Evolutionary conservation across 495 filamentous ascomycete species (phyloP).

Genomic region (Penicillium bialowiezense): DNA sequence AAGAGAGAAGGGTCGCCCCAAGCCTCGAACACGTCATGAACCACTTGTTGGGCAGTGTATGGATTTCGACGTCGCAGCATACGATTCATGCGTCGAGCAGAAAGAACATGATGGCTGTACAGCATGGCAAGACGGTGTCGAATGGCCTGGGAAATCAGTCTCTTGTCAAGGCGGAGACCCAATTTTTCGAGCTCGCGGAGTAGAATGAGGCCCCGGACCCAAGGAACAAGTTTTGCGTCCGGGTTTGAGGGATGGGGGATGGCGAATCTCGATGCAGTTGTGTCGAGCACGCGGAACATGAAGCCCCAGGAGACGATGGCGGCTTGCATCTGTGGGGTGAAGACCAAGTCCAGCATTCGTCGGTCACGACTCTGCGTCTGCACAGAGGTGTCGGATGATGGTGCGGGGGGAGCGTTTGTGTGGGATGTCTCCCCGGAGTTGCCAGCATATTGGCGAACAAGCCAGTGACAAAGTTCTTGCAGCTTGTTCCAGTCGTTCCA

Average conservation of each 20-base stretch:
- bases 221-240: conserved; percentile 29
- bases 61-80: conserved; percentile 36
- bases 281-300: conserved; percentile 30
- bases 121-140: conserved; percentile 48
- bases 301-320: conserved; percentile 62
- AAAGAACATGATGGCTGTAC: conserved; percentile 37
- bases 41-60: conserved; percentile 26
- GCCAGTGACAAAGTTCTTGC: conserved; percentile 41
- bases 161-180: conserved; percentile 41
- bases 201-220: conserved; percentile 51
- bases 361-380: conserved; percentile 6
- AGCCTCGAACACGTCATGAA: conserved; percentile 29
- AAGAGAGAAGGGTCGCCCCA: conserved; percentile 36
- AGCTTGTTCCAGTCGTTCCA: conserved; percentile 32
- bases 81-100: conserved; percentile 32
- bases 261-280: conserved; percentile 10
- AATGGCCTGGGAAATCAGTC: conserved; percentile 40
- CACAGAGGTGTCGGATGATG: neutral
- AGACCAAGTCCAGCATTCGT: conserved; percentile 40
- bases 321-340: conserved; percentile 43
- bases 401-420: neutral
- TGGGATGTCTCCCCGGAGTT: neutral
- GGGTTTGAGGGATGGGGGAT: conserved; percentile 3
- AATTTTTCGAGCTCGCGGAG: conserved; percentile 44
- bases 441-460: conserved; percentile 36